Conservation (phyloP, 2,329 filamentous ascomycete species). For the Colletotrichum camelliae region DNA sequence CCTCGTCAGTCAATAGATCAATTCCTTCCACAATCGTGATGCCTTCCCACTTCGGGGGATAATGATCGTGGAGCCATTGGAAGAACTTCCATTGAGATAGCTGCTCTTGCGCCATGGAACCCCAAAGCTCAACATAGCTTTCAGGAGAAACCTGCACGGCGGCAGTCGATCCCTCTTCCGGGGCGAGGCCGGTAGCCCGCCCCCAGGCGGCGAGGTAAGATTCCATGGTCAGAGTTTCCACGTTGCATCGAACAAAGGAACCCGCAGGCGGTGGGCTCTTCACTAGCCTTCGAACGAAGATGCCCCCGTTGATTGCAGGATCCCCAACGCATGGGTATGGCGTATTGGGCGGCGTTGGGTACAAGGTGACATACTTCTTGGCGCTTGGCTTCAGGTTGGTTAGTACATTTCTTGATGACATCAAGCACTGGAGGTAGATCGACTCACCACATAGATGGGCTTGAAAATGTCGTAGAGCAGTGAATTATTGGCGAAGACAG, state of each 20-base stretch:
- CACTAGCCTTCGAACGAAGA: neutral
- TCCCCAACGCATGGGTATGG: neutral
- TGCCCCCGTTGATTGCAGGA: neutral
- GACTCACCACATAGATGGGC: neutral
- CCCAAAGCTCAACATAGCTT: neutral
- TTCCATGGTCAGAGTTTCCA: neutral
- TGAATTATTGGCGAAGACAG: neutral
- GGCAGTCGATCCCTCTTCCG: neutral
- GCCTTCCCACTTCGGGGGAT: neutral
- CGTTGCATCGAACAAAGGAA: neutral
- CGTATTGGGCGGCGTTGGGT: neutral
- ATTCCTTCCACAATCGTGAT: neutral
- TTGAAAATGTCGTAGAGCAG: neutral
- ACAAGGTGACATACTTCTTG: neutral
- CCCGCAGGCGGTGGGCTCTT: neutral
- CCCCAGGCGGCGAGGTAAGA: neutral
- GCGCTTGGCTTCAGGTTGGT: neutral
- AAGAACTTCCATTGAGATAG: neutral
- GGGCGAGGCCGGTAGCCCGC: neutral
- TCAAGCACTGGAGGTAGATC: neutral
- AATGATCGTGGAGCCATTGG: neutral
- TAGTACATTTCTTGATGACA: neutral
- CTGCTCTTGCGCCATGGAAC: neutral
- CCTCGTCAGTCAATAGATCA: neutral
- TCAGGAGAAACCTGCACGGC: neutral